Base-by-base conservation (phyloP, 805 yeast genomes). In the Metschnikowia arizonensis region DNA sequence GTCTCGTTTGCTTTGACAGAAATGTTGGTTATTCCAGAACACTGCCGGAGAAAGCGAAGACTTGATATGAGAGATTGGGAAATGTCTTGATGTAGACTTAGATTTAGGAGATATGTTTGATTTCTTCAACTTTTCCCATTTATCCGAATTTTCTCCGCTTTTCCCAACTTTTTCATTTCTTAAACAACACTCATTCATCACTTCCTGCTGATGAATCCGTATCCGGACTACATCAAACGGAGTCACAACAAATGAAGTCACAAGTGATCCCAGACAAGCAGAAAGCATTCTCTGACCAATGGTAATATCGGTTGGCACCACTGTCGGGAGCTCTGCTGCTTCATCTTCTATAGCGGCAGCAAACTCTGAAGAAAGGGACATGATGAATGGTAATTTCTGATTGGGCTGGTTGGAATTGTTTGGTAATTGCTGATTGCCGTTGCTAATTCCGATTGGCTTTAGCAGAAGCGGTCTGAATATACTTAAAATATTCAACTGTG, bases 151-250 rank as follows among this genome's bases (percentile, higher is more conserved):
- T n/a, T n/a, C n/a, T n/a, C n/a, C n/a, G n/a, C n/a, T n/a, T n/a
- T 29, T 6, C n/a, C 14, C 21, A 3, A 23, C 10, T 11, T 15
- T 18, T 18, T 15, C 36, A n/a, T 21, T 4, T 4, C 25, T 21
- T 8, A 17, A 19, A 15, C 42, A 39, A 10, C 42, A 39, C 10
- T 70, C 28, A 11, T 21, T 31, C 35, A 85, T 64, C 54, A 81
- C 68, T 50, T 82, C 83, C 56, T 86, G 95, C 56, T 86, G 95
- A 53, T 86, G 95, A 24, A 85, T 66, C 48, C 95, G 66, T 24
- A 86, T 81, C 49, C 91, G 68, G 0, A 86, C 84, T 32, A 86
- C 93, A 62, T 86, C 95, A 63, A 86, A 78, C 1, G 95, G 95
- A 1, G 93, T 86, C 28, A 86, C 81, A 33, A 83, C 81, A 30